Conservation (phyloP, 306 rosid genomes). For the Senna tora region DNA sequence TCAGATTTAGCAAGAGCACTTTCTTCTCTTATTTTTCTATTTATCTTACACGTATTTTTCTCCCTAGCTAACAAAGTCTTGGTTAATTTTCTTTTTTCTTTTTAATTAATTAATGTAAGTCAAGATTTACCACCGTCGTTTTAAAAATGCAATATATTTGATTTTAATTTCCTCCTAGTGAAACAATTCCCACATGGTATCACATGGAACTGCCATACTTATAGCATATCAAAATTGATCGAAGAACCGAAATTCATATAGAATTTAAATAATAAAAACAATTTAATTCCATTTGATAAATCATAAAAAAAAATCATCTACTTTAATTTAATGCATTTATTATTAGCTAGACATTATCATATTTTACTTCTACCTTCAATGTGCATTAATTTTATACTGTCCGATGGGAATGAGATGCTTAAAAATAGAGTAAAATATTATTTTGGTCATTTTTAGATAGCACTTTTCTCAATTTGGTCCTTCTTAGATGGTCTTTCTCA, state of each 20-base stretch:
- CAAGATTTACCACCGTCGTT: neutral
- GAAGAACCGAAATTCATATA: neutral
- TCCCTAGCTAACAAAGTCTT: neutral
- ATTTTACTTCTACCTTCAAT: neutral
- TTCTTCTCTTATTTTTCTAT: neutral
- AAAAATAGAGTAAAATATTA: too few relatives aligned
- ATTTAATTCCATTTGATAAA: neutral
- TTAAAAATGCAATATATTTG: neutral
- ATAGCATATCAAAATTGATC: neutral
- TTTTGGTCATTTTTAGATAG: too few relatives aligned
- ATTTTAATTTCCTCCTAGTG: neutral
- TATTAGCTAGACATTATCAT: neutral
- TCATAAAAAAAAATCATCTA: neutral
- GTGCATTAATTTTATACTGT: neutral
- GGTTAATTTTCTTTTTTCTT: neutral
- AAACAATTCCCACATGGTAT: conserved; percentile 6
- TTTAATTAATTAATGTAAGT: neutral
- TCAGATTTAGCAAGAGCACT: too few relatives aligned
- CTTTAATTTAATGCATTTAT: neutral
- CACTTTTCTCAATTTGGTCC: too few relatives aligned
- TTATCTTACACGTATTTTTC: neutral
- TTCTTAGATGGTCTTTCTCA: too few relatives aligned
- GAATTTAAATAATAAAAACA: neutral
- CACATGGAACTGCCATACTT: neutral
- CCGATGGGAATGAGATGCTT: neutral